Evolutionary conservation across 345 rosid species (phyloP), one percentile per base, ranked within the genome.

Genomic region (Hirschfeldia incana): DNA sequence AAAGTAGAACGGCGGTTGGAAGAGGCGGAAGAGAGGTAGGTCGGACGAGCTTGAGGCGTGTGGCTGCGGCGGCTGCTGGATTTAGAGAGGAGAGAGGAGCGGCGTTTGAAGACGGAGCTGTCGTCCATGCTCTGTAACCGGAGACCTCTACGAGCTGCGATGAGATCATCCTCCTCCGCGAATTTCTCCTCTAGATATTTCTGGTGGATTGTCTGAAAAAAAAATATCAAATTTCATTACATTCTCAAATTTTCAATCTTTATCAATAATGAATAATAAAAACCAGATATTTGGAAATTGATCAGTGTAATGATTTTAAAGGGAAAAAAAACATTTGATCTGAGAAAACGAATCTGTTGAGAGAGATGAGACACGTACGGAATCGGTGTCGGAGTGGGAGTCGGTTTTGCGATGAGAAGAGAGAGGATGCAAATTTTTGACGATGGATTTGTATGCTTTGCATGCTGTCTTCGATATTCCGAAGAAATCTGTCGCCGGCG

Each of bases 371-470:
- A 39, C 32, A 21, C 62, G 21, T 79, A 78, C 85, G 42, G 72
- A 71, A 75, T 64, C 82, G 32, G 70, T 81, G 42, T 82, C 86
- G 71, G 74, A 68, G 32, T 51, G 78, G 6, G 85, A 78, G 9
- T 82, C 87, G 49, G 74, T n/a, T 77, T 86, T 89, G 53, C 80
- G 78, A 2, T 83, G 72, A 27, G 79, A 80, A 82, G 83, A 83
- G 27, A 70, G 78, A 65, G 76, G 78, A 51, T 86, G 70, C 88
- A 87, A 73, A 81, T 82, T 91, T 67, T 69, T 74, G 75, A 86
- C 84, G 61, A 91, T 79, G 42, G 87, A 89, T 61, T 87, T 93
- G 87, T 85, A 89, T 0, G 88, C 90, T 82, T 83, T 92, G 70
- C 87, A 83, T 68, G 85, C 82, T 69, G 81, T 78, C 42, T 72